Evolutionary conservation across 1,284 basidiomycete species (phyloP).

Genomic region (Heterobasidion occidentale): DNA sequence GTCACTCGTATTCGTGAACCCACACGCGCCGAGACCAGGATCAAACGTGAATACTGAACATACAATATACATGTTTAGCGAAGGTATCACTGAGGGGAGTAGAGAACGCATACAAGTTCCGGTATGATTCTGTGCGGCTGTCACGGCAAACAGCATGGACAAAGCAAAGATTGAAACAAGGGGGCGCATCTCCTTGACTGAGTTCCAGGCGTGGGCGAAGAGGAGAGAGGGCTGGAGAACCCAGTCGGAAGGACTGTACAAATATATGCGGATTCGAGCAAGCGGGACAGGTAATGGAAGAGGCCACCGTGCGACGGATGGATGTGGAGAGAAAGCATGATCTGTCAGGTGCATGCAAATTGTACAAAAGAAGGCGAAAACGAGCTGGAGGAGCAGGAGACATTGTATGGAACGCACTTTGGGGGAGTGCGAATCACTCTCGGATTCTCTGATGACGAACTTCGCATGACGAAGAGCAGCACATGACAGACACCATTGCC

Average conservation of each 20-base stretch:
- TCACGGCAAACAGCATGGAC: not conserved
- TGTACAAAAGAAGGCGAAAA: too few relatives aligned
- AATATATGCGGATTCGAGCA: too few relatives aligned
- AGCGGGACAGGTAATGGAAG: too few relatives aligned
- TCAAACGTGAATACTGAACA: constrained; percentile 26
- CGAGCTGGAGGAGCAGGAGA: too few relatives aligned
- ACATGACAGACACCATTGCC: too few relatives aligned
- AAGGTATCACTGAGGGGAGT: constrained; percentile 1
- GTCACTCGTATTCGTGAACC: constrained; percentile 27
- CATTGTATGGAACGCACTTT: too few relatives aligned
- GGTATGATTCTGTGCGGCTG: constrained; percentile 1
- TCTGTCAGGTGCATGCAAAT: too few relatives aligned
- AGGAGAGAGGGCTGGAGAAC: not conserved
- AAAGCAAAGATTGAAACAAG: constrained; percentile 5
- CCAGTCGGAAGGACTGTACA: not conserved
- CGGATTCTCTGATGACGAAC: too few relatives aligned
- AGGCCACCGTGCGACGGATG: too few relatives aligned
- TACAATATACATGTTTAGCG: constrained; percentile 5
- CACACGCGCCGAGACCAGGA: constrained; percentile 36
- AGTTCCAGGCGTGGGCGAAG: not conserved
- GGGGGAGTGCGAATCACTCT: too few relatives aligned
- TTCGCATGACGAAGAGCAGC: too few relatives aligned
- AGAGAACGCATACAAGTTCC: constrained; percentile 1
- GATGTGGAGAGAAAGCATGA: too few relatives aligned
- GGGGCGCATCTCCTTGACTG: not conserved